phyloP scores from a whole-genome alignment of 2,329 filamentous ascomycete species.

The Cladophialophora bantiana region DNA sequence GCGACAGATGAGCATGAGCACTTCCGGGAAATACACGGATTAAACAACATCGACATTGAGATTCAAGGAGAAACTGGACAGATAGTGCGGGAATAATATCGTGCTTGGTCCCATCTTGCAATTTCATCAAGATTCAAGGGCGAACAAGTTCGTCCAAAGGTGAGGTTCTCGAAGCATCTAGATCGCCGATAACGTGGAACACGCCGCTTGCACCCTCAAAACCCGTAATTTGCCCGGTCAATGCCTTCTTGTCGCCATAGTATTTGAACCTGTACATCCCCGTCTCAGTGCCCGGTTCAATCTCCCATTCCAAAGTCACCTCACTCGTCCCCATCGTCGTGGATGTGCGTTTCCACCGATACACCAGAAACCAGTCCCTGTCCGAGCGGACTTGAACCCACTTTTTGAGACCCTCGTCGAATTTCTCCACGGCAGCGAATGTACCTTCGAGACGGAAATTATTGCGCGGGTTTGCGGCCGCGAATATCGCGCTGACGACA shows the following conservation, averaged over 20 bases:
- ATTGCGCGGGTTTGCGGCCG: constrained; percentile 89
- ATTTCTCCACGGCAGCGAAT: constrained; percentile 76
- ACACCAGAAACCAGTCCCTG: constrained; percentile 82
- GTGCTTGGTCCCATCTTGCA: neutral
- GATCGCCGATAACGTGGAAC: constrained; percentile 46
- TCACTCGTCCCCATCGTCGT: constrained; percentile 75
- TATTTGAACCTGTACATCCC: constrained; percentile 83
- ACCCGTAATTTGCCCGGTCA: constrained; percentile 65
- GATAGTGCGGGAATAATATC: neutral
- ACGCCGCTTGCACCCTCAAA: constrained; percentile 72
- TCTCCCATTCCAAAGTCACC: constrained; percentile 82
- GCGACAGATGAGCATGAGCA: too few relatives aligned
- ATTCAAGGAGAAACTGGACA: too few relatives aligned
- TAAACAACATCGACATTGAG: neutral
- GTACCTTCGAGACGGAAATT: constrained; percentile 80
- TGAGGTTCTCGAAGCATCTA: neutral
- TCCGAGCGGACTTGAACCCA: constrained; percentile 78
- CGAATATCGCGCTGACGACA: constrained; percentile 71
- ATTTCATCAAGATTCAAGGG: constrained; percentile 4
- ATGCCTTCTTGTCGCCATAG: constrained; percentile 79
- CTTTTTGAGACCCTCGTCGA: constrained; percentile 49
- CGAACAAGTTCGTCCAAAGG: constrained; percentile 31
- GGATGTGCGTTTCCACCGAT: constrained; percentile 77
- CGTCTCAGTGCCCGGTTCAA: constrained; percentile 57
- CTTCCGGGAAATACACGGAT: neutral